phyloP scores from a whole-genome alignment of 768 basidiomycete genomes.

The Tulasnella sp. region DNA sequence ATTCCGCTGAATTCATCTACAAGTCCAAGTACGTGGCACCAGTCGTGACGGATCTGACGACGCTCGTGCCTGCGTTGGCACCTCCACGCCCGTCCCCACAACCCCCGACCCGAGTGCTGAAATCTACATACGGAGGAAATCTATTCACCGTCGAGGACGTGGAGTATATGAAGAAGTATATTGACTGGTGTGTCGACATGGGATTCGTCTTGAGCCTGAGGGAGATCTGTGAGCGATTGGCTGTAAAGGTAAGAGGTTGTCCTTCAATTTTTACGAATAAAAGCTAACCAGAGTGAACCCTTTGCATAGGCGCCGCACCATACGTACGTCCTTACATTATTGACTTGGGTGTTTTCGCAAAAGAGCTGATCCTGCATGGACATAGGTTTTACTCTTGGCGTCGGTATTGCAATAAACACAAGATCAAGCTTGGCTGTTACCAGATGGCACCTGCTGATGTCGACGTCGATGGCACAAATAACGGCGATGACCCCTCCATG shows the following conservation, averaged over 20 bases:
- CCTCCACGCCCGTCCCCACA: conserved; percentile 72
- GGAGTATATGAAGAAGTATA: conserved; percentile 73
- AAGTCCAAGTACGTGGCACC: not conserved
- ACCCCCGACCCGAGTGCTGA: conserved; percentile 71
- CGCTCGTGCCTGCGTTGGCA: conserved; percentile 30
- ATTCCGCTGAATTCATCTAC: not conserved
- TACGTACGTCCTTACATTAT: conserved; percentile 41
- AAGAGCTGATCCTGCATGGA: not conserved
- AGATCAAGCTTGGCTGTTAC: conserved; percentile 80
- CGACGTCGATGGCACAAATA: not conserved
- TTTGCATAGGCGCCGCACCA: conserved; percentile 68
- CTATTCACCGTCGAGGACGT: conserved; percentile 79
- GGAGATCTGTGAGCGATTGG: conserved; percentile 80
- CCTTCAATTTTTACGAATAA: not conserved
- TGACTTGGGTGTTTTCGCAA: not conserved
- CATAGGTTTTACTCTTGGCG: conserved; percentile 81
- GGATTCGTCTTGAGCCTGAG: conserved; percentile 67
- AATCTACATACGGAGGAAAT: conserved; percentile 84
- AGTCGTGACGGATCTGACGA: not conserved
- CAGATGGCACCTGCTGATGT: conserved; percentile 39
- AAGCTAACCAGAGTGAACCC: not conserved
- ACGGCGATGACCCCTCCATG: not conserved
- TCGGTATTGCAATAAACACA: conserved; percentile 85
- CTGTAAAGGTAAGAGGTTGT: conserved; percentile 49
- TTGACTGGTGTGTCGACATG: conserved; percentile 83